Evolutionary conservation across 805 yeast species (phyloP).

Genomic region (Middelhovenomyces tepae): DNA sequence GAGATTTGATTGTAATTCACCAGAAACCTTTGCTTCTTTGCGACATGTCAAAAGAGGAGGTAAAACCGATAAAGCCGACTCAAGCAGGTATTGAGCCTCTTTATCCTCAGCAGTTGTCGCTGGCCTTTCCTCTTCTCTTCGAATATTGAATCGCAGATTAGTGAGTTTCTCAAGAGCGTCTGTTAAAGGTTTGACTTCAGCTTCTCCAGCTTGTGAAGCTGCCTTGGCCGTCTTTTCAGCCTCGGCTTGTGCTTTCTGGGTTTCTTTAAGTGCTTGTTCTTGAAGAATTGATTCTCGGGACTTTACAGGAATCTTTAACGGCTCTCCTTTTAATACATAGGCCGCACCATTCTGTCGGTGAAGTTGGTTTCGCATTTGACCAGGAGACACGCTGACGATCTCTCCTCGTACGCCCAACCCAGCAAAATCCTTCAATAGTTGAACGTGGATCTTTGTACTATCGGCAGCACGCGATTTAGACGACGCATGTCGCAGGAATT

Average conservation of each 20-base stretch:
- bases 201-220: neutral
- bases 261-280: slow-evolving; percentile 2
- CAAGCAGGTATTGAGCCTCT: slow-evolving; percentile 2
- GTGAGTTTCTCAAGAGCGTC: slow-evolving; percentile 5
- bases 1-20: slow-evolving; percentile 8
- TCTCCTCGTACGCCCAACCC: slow-evolving; percentile 64
- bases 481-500: too few species aligned
- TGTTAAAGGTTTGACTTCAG: slow-evolving; percentile 2
- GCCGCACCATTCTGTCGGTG: slow-evolving; percentile 68
- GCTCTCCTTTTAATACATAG: slow-evolving; percentile 39
- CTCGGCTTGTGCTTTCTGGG: neutral
- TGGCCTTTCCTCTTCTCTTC: slow-evolving; percentile 1
- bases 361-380: slow-evolving; percentile 71
- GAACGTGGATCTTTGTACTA: slow-evolving; percentile 42
- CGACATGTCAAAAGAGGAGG: slow-evolving; percentile 2
- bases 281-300: neutral
- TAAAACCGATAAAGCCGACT: slow-evolving; percentile 4
- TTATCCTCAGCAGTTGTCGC: neutral
- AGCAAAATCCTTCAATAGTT: slow-evolving; percentile 60
- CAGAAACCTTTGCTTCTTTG: slow-evolving; percentile 4
- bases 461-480: neutral
- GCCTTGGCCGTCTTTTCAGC: slow-evolving; percentile 1
- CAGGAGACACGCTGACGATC: slow-evolving; percentile 65
- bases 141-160: slow-evolving; percentile 5
- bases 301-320: slow-evolving; percentile 19